These are phyloP conservation scores for Imleria badia DNA, from an alignment of 768 basidiomycete genomes.

Conservation along the genomic window DNA sequence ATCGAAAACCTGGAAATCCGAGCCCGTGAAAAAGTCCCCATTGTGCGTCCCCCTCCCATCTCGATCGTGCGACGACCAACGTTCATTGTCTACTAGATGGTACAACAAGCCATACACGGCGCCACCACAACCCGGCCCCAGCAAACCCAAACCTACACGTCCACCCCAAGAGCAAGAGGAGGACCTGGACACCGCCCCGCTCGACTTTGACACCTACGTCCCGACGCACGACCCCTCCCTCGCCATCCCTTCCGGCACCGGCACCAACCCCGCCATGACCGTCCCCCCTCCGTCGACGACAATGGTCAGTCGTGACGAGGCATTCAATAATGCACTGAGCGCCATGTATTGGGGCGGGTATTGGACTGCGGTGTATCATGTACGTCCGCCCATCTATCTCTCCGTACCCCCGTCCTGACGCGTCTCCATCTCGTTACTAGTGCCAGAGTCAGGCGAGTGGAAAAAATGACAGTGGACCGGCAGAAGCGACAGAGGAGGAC, in stretches of 20 bases:
- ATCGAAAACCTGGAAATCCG: conserved; percentile 67
- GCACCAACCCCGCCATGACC: background rate
- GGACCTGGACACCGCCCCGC: conserved; percentile 51
- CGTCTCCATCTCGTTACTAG: conserved; percentile 4
- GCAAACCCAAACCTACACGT: background rate
- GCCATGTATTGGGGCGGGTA: conserved; percentile 90
- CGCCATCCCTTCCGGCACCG: conserved; percentile 28
- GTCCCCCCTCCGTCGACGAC: conserved; percentile 34
- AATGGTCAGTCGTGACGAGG: conserved; percentile 66
- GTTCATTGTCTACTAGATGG: conserved; percentile 50
- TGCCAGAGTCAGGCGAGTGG: conserved; percentile 28
- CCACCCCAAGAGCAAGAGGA: background rate
- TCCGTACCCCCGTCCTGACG: background rate
- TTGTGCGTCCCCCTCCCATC: conserved; percentile 47
- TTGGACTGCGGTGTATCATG: conserved; percentile 86
- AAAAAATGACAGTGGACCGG: conserved; percentile 20
- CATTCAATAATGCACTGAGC: conserved; percentile 68
- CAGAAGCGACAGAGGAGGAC: conserved; percentile 31
- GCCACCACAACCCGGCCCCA: conserved; percentile 11
- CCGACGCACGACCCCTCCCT: conserved; percentile 70
- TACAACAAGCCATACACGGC: conserved; percentile 58
- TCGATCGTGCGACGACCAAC: background rate
- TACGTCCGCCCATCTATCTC: conserved; percentile 32
- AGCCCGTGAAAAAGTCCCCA: conserved; percentile 68
- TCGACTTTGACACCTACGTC: conserved; percentile 70